Percentiles rank a stretch among this genome's conserved stretches.
These are phyloP conservation scores for Massariosphaeria phaeospora DNA, from an alignment of 495 filamentous ascomycete genomes.

Conservation along the genomic window DNA sequence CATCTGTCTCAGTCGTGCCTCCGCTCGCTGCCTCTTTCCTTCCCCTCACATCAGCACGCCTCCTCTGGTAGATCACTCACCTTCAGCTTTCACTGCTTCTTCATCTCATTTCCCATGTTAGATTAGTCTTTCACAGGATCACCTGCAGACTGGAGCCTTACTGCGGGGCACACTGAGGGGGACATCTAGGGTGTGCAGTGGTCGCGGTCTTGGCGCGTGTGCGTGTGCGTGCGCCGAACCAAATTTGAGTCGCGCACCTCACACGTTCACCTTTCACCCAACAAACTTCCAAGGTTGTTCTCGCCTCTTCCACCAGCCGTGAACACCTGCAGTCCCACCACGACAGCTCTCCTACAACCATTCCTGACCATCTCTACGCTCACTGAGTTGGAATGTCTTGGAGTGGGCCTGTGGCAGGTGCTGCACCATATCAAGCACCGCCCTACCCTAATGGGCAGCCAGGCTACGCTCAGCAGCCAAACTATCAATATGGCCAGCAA, in stretches of 20 bases:
- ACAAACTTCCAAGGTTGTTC: background rate
- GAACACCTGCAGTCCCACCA: background rate
- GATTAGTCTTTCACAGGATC: too few species aligned
- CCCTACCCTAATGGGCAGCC: conserved; percentile 18
- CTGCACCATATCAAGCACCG: conserved; percentile 25
- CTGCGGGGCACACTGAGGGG: background rate
- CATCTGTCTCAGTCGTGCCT: background rate
- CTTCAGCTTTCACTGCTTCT: background rate
- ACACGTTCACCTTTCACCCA: background rate
- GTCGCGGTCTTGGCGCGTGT: conserved; percentile 12
- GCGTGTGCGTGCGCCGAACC: background rate
- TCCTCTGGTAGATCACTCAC: background rate
- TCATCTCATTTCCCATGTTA: too few species aligned
- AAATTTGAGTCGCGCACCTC: conserved; percentile 5
- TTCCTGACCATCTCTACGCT: background rate
- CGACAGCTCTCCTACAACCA: background rate
- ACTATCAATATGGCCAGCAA: conserved; percentile 26
- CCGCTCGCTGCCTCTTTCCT: conserved; percentile 6
- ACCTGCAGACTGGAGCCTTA: too few species aligned
- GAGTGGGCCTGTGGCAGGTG: conserved; percentile 23
- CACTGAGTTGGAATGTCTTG: conserved; percentile 21
- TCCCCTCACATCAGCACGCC: conserved; percentile 23
- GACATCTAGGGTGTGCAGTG: background rate
- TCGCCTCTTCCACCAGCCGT: background rate
- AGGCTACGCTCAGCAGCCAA: conserved; percentile 16